Evolutionary conservation across 768 basidiomycete genomes (phyloP), one percentile per base, ranked within the genome.

Genomic region (Boletellus sp.): DNA sequence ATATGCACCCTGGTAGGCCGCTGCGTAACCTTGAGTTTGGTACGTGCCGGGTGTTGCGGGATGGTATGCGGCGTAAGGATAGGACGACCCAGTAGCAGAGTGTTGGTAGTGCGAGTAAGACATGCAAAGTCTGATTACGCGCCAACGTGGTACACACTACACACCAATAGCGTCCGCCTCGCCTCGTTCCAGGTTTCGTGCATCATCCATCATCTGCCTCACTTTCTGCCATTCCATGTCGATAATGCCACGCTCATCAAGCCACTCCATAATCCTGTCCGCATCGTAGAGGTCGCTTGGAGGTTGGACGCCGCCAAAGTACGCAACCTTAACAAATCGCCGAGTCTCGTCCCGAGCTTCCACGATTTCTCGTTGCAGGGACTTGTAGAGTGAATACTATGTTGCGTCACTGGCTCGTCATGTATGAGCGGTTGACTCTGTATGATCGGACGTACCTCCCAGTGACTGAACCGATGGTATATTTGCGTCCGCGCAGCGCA

Each of bases 241-340:
- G 50, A 91, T 83, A 37, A 87, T 64, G 16, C 77, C 75, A 32
- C 87, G 75, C 52, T 81, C 68, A 52, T 90, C 89, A 10, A 93
- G 74, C 87, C 88, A 90, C 20, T 88, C 85, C 70, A 85, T 84
- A 33, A 91, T 73, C n/a, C 70, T 80, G 59, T 92, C 87, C n/a
- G 85, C 85, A 58, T 91, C 81, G 12, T 73, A 65, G 31, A 84
- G 70, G 58, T 91, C 83, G 35, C 80, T 66, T 0, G 90, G 90
- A 17, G 86, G 86, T 48, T 74, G 61, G 54, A 69, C 69, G 3
- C 79, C 79, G 23, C 75, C 77, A 9, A 72, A 66, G 57, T 75
- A 81, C 7, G 83, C 78, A 20, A 87, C 73, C 23, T 77, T 78
- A 57, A 84, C 76, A 65, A 84, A 90, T 4, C 57, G 57, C 5